A percentile compares a stretch with the other conserved stretches of the same genome.
phyloP scores from a whole-genome alignment of 192 early-diverging fungal species.

The Gryganskiella cystojenkinii region DNA sequence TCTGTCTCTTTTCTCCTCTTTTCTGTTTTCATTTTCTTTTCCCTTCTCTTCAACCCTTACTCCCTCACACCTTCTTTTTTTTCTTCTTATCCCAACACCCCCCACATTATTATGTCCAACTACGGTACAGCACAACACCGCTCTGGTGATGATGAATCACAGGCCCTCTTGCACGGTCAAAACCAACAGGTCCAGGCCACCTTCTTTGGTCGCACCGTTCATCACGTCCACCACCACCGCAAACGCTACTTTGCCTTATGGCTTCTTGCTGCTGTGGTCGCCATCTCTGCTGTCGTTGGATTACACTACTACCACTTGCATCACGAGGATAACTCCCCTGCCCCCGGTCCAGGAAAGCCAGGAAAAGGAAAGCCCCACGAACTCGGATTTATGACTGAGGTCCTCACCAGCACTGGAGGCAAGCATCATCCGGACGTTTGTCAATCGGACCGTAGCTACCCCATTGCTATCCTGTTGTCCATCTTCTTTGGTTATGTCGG shows the following conservation, averaged over 20 bases:
- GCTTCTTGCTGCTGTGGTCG: conserved; percentile 26
- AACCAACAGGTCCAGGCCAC: conserved; percentile 32
- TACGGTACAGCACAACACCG: conserved; percentile 12
- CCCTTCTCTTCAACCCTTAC: not conserved
- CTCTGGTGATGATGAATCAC: conserved; percentile 31
- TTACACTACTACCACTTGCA: conserved; percentile 28
- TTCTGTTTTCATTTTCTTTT: not conserved
- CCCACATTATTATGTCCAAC: conserved; percentile 7
- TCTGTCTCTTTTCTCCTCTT: conserved; percentile 1
- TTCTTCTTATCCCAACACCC: not conserved
- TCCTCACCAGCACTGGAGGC: not conserved
- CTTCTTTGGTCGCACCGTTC: conserved; percentile 38
- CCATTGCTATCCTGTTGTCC: conserved; percentile 58
- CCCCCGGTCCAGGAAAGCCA: not conserved
- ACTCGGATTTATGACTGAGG: not conserved
- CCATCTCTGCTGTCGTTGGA: conserved; percentile 27
- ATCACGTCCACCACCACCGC: conserved; percentile 40
- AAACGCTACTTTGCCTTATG: conserved; percentile 47
- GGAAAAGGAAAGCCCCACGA: not conserved
- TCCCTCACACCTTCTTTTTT: not conserved
- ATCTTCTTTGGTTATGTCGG: conserved; percentile 54
- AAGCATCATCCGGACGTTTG: conserved; percentile 27
- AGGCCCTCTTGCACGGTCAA: conserved; percentile 7
- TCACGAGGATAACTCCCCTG: conserved; percentile 2
- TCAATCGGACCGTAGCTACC: conserved; percentile 60